A percentile compares a stretch with the other conserved stretches of the same genome.
Evolutionary conservation across 176 grass and related monocot genomes (phyloP).

Genomic region (Tillandsia leiboldiana): DNA sequence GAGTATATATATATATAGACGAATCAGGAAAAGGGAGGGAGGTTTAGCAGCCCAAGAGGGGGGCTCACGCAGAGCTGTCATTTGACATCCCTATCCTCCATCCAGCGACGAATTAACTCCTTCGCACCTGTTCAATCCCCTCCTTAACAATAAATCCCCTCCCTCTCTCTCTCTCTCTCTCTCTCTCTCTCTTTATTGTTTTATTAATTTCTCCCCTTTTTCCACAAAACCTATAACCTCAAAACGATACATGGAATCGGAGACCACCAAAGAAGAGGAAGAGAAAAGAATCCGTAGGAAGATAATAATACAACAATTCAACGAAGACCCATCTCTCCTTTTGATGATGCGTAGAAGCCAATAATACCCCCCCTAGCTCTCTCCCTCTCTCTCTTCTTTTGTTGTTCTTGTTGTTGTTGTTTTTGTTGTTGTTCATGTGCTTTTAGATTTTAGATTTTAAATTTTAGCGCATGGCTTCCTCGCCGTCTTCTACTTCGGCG

Average conservation of each 20-base stretch:
- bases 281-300: conserved; percentile 12
- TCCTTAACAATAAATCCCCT: background rate
- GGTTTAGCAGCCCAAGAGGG: too few relatives aligned
- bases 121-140: too few relatives aligned
- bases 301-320: conserved; percentile 15
- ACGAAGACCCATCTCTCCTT: background rate
- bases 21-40: too few relatives aligned
- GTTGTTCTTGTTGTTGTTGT: too few relatives aligned
- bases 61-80: too few relatives aligned
- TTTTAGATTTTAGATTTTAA: background rate
- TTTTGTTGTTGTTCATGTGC: background rate
- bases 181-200: background rate
- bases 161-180: background rate
- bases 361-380: too few relatives aligned
- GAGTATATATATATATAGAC: too few relatives aligned
- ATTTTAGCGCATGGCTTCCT: conserved; percentile 2
- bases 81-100: too few relatives aligned
- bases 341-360: too few relatives aligned
- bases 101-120: too few relatives aligned
- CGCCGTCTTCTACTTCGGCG: conserved; percentile 10
- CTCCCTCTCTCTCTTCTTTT: too few relatives aligned
- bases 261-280: conserved; percentile 26
- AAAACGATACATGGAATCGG: conserved; percentile 7
- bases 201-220: background rate
- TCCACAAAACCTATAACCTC: background rate